Percentiles rank a stretch among this genome's conserved stretches.
These are phyloP conservation scores for Pyrenochaeta sp. DNA, from an alignment of 2,329 filamentous ascomycete genomes.

Conservation along the genomic window DNA sequence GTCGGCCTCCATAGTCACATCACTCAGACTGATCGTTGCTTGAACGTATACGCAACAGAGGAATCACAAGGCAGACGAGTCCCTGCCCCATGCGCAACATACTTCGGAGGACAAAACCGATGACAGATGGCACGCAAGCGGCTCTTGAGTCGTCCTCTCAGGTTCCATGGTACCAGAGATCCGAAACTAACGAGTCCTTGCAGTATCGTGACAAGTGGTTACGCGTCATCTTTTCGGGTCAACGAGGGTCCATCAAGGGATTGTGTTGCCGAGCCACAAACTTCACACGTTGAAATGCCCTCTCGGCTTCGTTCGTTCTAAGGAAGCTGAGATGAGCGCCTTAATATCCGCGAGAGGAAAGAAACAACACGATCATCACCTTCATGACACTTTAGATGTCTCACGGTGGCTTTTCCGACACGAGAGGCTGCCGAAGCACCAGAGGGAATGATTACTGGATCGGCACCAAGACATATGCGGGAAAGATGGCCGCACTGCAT, in stretches of 20 bases:
- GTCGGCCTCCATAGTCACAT: too few species aligned
- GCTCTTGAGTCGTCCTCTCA: not conserved
- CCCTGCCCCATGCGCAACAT: not conserved
- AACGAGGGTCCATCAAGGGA: constrained; percentile 11
- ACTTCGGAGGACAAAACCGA: not conserved
- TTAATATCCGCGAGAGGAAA: not conserved
- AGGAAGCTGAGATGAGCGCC: not conserved
- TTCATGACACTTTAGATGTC: constrained; percentile 4
- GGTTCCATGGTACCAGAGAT: not conserved
- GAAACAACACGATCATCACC: constrained; percentile 1
- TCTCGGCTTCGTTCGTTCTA: not conserved
- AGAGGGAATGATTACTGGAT: not conserved
- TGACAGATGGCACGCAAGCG: not conserved
- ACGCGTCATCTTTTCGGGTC: constrained; percentile 6
- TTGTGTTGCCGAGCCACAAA: constrained; percentile 10
- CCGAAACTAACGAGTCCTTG: not conserved
- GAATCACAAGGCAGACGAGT: not conserved
- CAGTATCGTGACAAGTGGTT: not conserved
- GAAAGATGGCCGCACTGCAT: constrained; percentile 1
- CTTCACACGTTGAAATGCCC: constrained; percentile 1
- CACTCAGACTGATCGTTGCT: not conserved
- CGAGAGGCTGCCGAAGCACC: constrained; percentile 6
- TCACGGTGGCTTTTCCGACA: constrained; percentile 1
- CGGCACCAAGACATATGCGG: constrained; percentile 4
- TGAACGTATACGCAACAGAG: not conserved